Conservation (phyloP, 352 stramenopile genomes). For the Phytophthora chlamydospora region DNA sequence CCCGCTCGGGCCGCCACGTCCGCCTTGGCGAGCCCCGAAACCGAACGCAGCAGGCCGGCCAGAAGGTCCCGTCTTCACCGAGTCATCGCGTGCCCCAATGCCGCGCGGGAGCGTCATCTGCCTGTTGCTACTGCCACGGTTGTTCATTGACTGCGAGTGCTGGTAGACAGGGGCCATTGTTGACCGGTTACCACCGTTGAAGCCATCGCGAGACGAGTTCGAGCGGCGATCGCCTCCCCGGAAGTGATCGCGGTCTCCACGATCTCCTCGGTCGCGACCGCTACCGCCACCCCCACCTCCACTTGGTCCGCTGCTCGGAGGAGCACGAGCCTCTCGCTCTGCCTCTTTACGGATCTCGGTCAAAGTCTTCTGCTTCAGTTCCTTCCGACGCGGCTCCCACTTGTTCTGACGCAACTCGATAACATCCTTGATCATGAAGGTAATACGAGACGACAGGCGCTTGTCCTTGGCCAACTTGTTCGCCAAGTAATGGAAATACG, state of each 20-base stretch:
- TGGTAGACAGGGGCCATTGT: conserved; percentile 68
- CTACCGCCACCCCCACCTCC: conserved; percentile 40
- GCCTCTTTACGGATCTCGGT: conserved; percentile 96
- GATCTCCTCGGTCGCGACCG: conserved; percentile 3
- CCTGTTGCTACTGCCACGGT: conserved; percentile 41
- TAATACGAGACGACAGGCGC: conserved; percentile 87
- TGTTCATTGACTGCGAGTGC: conserved; percentile 59
- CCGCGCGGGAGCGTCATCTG: conserved; percentile 55
- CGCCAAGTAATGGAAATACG: conserved; percentile 84
- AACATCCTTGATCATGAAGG: conserved; percentile 96
- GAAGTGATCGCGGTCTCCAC: conserved; percentile 34
- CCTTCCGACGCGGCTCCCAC: conserved; percentile 94
- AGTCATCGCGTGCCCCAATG: conserved; percentile 62
- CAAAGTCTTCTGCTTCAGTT: conserved; percentile 95
- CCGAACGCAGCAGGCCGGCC: conserved; percentile 61
- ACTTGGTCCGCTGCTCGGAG: conserved; percentile 56
- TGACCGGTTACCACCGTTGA: conserved; percentile 39
- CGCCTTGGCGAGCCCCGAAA: conserved; percentile 21
- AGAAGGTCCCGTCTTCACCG: conserved; percentile 62
- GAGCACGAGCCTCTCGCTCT: conserved; percentile 79
- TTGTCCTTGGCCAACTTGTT: conserved; percentile 88
- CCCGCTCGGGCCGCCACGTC: conserved; percentile 30
- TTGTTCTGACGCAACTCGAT: conserved; percentile 93
- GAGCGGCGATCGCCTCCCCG: conserved; percentile 47
- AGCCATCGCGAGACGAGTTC: conserved; percentile 71